Percentiles rank a stretch among this genome's conserved stretches.
phyloP scores from a whole-genome alignment of 805 yeast genomes.

The Zygotorulaspora sp. region DNA sequence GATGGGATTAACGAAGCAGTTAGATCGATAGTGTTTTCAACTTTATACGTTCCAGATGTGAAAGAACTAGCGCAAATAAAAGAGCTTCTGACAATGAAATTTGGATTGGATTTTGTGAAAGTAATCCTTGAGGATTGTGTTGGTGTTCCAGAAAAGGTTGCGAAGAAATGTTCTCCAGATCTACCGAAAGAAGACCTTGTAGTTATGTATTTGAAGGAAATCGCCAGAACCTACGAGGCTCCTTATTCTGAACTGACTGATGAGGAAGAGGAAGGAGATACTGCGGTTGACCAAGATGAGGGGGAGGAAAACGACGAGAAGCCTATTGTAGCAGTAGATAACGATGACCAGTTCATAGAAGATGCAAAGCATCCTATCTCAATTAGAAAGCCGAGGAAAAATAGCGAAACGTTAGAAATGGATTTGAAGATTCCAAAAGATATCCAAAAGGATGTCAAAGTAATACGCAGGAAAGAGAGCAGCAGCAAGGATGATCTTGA shows the following conservation, averaged over 20 bases:
- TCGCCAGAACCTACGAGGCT: conserved; percentile 73
- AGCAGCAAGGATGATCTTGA: conserved; percentile 50
- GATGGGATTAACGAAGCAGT: conserved; percentile 69
- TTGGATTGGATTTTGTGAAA: conserved; percentile 62
- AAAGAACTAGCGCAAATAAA: conserved; percentile 61
- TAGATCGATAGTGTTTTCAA: conserved; percentile 60
- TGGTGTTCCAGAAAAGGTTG: conserved; percentile 64
- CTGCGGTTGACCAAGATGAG: conserved; percentile 24
- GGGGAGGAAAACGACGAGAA: conserved; percentile 19
- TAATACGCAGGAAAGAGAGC: conserved; percentile 22
- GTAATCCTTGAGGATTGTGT: conserved; percentile 28
- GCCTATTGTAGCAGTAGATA: conserved; percentile 38
- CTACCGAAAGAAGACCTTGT: conserved; percentile 68
- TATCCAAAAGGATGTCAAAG: conserved; percentile 36
- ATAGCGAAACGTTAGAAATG: conserved; percentile 39
- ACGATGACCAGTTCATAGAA: conserved; percentile 25
- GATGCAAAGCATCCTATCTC: conserved; percentile 39
- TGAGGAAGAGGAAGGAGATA: conserved; percentile 27
- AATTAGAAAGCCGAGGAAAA: conserved; percentile 40
- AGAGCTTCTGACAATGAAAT: conserved; percentile 58
- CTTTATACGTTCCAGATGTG: conserved; percentile 63
- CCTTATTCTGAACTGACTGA: conserved; percentile 55
- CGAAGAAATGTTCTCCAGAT: conserved; percentile 55
- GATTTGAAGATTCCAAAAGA: conserved; percentile 41
- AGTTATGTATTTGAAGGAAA: conserved; percentile 65